Evolutionary conservation across 768 basidiomycete species (phyloP), one percentile per base, ranked within the genome.

Genomic region (Boletus speciosus): DNA sequence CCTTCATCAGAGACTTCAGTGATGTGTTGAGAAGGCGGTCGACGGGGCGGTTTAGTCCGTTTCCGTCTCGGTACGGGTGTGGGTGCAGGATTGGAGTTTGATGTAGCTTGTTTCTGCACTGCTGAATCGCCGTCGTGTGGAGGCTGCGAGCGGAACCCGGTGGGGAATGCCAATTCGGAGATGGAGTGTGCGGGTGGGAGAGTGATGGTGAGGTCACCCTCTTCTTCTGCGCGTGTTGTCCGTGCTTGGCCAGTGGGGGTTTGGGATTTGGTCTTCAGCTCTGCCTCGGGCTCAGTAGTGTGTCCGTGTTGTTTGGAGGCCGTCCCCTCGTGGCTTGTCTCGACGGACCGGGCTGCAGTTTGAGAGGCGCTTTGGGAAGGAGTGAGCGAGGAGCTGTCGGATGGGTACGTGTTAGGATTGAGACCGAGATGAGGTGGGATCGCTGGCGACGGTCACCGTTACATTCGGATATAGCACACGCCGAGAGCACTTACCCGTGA

Each of bases 301-400:
- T 8, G 52, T 6, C 43, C 32, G 6, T 19, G 36, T 4, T 56
- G 55, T 41, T 57, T 67, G 8, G 49, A 32, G 8, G 48, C 4
- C 16, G 43, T 15, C 2, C 37, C 57, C 49, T 65, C 59, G 23
- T 64, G 61, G 34, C 49, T 66, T 1, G 48, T 57, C 31, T 54
- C 60, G 14, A 39, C 38, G 42, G 51, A 75, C 59, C 25, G 53
- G 6, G 49, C 41, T n/a, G 55, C 63, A 0, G 46, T 62, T 68
- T 90, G 85, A 16, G 88, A 89, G 2, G 85, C 85, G 3, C 86
- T 88, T 57, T 88, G 88, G 6, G 87, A 89, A n/a, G 86, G 87
- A 0, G 82, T 80, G 57, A 88, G 72, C 2, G 86, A 87, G n/a
- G 81, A 83, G 14, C 79, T 65, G 65, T 84, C 82, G 50, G 83